Evolutionary conservation across 257 asterid genomes (phyloP), one percentile per base, ranked within the genome.

Genomic region (Gentiana dahurica): DNA sequence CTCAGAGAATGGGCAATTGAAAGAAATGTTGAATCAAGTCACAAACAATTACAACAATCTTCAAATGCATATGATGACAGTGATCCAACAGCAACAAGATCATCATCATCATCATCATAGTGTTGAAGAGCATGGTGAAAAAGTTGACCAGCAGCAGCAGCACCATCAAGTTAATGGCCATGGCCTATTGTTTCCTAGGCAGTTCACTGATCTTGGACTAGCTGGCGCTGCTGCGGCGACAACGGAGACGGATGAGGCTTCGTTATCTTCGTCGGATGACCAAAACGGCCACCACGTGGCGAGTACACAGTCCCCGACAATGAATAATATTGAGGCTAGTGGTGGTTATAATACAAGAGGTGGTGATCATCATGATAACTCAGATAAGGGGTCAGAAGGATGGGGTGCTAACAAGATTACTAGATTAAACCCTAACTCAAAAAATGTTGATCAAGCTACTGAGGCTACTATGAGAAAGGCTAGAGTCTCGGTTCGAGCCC

Each of bases 401-500:
- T 83, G 71, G 53, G 58, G 65, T 49, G 58, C 94, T 2, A 79
- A 69, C 62, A 81, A 87, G 79, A 67, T 65, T 39, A 15, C 81
- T 6, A 81, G 79, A 73, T 65, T 68, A 2, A 62, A 53, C 36
- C 67, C 64, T 45, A 49, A 70, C 4, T 59, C 88, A 0, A 74
- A 74, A 62, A 71, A 58, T 49, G 79, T 67, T 32, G 98, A 90
- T 73, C 98, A 87, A 62, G 80, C 94, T 2, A 61, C 86, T 2
- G 96, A 87, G 71, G 94, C 96, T 15, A 91, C 95, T 4, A 87
- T 91, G 95, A 73, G 79, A 55, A 81, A 87, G 78, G 84, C 95
- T 77, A 89, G 95, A 92, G 97, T 89, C 86, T 89, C 89, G 2
- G 92, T 89, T 12, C 51, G 97, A 47, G 97, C 97, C 53, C 79